Base-by-base conservation (phyloP, 2,329 filamentous ascomycete species). In the Hirsutella rhossiliensis region DNA sequence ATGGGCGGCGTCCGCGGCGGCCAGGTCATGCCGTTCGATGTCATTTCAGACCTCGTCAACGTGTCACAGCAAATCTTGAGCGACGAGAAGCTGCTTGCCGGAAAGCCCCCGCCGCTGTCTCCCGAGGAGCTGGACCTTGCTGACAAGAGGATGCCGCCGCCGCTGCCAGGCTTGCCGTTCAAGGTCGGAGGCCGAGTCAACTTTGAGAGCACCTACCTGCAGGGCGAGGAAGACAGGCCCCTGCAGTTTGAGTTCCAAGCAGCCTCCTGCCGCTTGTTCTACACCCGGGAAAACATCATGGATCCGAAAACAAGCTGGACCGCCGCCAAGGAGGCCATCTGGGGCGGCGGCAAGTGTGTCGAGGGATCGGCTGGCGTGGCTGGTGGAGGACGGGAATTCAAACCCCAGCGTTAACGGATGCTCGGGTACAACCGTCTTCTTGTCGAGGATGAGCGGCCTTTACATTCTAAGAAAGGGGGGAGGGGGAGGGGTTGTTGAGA, bases 1-100 rank as follows among this genome's bases (percentile, higher is more conserved):
- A 59, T 81, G 2, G 78, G 77, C n/a, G 76, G 75, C 13, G 67
- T 73, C 11, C 75, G 77, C 50, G 78, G 78, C 20, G 62, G 64
- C 0, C 65, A 71, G 46, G 55, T 65, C 3, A 45, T 62, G 6
- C 45, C 46, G 0, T 58, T 62, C 40, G 45, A 50, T 5, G 45
- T 53, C 1, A 52, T 60, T n/a, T 48, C 49, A 4, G 38, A 40
- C 1, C 41, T 44, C 18, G 28, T 44, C 28, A 30, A 13, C 5
- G 15, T 15, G 11, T 6, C 20, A n/a, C 17, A 36, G 1, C 8
- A 37, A 2, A 15, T 32, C 8, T 15, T 15, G 5, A 11, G 37
- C 8, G 30, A n/a, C 13, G 13, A 18, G 11, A 23, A 8, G 5
- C 2, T 27, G 23, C 9, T 27, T 9, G 23, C 6, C 3, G 23